A percentile compares a stretch with the other conserved stretches of the same genome.
These are phyloP conservation scores for Aspergillus sp. DNA, from an alignment of 2,329 filamentous ascomycete species.

Conservation along the genomic window DNA sequence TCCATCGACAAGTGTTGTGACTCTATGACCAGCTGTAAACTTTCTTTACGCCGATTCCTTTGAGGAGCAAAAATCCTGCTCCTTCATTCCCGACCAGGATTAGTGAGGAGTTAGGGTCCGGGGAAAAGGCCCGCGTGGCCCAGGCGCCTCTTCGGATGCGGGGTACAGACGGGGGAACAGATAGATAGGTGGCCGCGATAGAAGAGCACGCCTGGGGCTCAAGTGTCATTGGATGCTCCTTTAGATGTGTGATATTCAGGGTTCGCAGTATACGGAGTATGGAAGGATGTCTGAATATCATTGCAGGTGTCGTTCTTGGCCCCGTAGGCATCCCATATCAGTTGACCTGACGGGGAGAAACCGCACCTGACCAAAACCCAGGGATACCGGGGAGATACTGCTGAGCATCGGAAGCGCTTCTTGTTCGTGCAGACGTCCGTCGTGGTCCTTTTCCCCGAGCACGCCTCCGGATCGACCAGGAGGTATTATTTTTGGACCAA, in stretches of 20 bases:
- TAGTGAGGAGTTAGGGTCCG: slow-evolving; percentile 2
- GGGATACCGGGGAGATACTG: not conserved
- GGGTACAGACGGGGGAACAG: slow-evolving; percentile 15
- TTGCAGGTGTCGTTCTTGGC: not conserved
- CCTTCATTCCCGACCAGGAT: not conserved
- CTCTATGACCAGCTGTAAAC: too few relatives aligned
- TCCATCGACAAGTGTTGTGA: too few relatives aligned
- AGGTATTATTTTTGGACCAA: too few relatives aligned
- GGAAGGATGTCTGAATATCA: not conserved
- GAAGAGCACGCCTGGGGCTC: not conserved
- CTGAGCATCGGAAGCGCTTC: not conserved
- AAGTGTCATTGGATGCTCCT: slow-evolving; percentile 1
- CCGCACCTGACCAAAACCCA: slow-evolving; percentile 1
- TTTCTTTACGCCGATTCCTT: too few relatives aligned
- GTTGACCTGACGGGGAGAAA: not conserved
- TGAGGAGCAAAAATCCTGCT: too few relatives aligned
- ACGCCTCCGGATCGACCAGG: too few relatives aligned
- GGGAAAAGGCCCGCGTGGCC: slow-evolving; percentile 23
- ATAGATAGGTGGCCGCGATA: slow-evolving; percentile 1
- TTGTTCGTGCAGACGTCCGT: not conserved
- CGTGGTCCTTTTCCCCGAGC: too few relatives aligned
- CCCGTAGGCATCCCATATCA: not conserved
- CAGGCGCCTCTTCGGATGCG: slow-evolving; percentile 21
- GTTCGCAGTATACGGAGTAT: too few relatives aligned
- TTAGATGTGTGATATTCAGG: not conserved